phyloP scores from a whole-genome alignment of 2,329 filamentous ascomycete species.

The Botrytis deweyae region DNA sequence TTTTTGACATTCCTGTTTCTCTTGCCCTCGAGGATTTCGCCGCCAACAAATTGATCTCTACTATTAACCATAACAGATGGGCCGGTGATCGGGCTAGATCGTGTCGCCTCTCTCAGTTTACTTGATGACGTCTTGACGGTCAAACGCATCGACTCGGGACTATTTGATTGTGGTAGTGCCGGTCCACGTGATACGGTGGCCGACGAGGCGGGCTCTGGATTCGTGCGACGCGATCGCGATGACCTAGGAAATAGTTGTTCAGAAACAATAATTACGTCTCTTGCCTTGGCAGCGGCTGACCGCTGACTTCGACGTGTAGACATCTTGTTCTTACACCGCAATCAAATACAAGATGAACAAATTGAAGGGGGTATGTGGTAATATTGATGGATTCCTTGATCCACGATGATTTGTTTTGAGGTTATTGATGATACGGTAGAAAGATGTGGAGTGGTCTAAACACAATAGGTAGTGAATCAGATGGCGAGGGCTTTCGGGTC shows the following conservation, averaged over 20 bases:
- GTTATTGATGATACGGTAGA: slow-evolving; percentile 17
- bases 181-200: slow-evolving; percentile 39
- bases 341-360: slow-evolving; percentile 18
- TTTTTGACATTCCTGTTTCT: slow-evolving; percentile 39
- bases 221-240: slow-evolving; percentile 36
- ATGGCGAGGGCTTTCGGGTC: slow-evolving; percentile 29
- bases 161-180: slow-evolving; percentile 30
- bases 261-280: slow-evolving; percentile 37
- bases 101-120: slow-evolving; percentile 39
- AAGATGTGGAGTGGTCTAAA: slow-evolving; percentile 17
- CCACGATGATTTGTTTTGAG: slow-evolving; percentile 8
- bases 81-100: slow-evolving; percentile 29
- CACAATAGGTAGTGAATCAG: slow-evolving; percentile 22
- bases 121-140: slow-evolving; percentile 40
- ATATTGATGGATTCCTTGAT: slow-evolving; percentile 21
- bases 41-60: slow-evolving; percentile 34
- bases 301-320: slow-evolving; percentile 37
- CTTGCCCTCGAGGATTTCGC: slow-evolving; percentile 38
- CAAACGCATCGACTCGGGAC: slow-evolving; percentile 36
- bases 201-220: slow-evolving; percentile 30
- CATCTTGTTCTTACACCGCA: slow-evolving; percentile 29
- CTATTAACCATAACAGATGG: slow-evolving; percentile 27
- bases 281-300: slow-evolving; percentile 34
- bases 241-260: slow-evolving; percentile 29
- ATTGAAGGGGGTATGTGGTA: slow-evolving; percentile 6